phyloP scores from a whole-genome alignment of 2,329 filamentous ascomycete species.

The Amesomyces nigricolor region DNA sequence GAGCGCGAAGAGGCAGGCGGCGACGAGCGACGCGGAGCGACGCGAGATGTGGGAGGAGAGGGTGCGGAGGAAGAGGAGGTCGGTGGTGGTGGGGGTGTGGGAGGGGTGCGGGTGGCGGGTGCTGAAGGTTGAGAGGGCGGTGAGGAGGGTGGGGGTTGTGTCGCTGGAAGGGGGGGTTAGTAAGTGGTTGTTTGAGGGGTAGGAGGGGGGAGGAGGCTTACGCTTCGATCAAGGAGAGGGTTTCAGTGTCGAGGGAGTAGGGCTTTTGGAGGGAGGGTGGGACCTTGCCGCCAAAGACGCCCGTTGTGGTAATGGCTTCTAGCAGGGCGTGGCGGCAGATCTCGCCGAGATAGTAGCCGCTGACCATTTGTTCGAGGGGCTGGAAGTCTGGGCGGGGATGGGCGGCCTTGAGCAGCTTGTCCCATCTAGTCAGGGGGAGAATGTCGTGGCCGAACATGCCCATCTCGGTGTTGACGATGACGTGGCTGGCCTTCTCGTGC shows the following conservation, averaged over 20 bases:
- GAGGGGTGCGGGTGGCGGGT: conserved; percentile 44
- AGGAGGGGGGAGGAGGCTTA: conserved; percentile 32
- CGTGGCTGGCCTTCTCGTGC: conserved; percentile 54
- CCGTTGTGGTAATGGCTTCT: conserved; percentile 52
- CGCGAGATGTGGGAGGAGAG: conserved; percentile 51
- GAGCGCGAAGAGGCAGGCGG: conserved; percentile 52
- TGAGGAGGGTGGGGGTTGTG: conserved; percentile 36
- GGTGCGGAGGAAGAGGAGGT: conserved; percentile 47
- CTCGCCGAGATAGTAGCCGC: conserved; percentile 63
- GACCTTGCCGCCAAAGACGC: conserved; percentile 51
- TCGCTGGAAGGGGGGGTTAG: conserved; percentile 32
- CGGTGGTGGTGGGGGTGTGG: conserved; percentile 35
- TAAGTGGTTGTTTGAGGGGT: not conserved
- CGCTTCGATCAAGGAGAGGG: conserved; percentile 53
- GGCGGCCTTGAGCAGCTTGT: conserved; percentile 44
- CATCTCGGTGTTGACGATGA: conserved; percentile 62
- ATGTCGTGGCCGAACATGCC: conserved; percentile 60
- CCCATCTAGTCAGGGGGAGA: conserved; percentile 58
- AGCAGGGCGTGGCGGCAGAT: conserved; percentile 53
- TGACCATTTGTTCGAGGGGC: conserved; percentile 57
- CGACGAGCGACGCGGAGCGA: conserved; percentile 55
- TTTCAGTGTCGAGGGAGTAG: conserved; percentile 57
- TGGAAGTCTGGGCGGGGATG: conserved; percentile 56
- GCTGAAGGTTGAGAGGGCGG: conserved; percentile 45
- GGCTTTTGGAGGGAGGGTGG: conserved; percentile 47